phyloP scores from a whole-genome alignment of 257 asterid species.

The Solanum chilense region DNA sequence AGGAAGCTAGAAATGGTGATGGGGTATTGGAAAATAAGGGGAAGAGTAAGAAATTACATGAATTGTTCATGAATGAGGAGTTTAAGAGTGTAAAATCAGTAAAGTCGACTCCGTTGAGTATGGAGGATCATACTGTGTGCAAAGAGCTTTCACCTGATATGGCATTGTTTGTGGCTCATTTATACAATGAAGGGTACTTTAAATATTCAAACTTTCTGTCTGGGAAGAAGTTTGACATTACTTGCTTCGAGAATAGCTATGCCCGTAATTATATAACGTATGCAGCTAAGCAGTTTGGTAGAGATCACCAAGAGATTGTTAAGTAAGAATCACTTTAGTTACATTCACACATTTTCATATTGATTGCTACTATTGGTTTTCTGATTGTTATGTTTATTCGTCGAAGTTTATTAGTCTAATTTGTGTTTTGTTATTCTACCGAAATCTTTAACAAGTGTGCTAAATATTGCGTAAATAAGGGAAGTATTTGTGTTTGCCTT shows the following conservation, averaged over 20 bases:
- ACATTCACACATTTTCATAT: background rate
- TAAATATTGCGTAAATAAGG: background rate
- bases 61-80: conserved; percentile 18
- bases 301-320: conserved; percentile 53
- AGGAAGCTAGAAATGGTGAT: background rate
- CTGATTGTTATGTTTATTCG: background rate
- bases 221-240: conserved; percentile 22
- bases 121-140: conserved; percentile 33
- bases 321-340: conserved; percentile 27
- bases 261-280: conserved; percentile 46
- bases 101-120: conserved; percentile 4
- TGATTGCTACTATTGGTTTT: background rate
- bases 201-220: conserved; percentile 36
- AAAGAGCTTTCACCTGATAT: conserved; percentile 59
- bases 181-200: conserved; percentile 37
- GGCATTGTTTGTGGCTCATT: conserved; percentile 2
- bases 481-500: background rate
- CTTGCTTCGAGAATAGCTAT: conserved; percentile 38
- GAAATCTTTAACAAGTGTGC: background rate
- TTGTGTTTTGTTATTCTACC: background rate
- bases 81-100: background rate
- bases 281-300: conserved; percentile 57
- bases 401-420: background rate
- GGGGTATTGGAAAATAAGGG: background rate
- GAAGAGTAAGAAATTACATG: conserved; percentile 11